A percentile compares a stretch with the other conserved stretches of the same genome.
These are phyloP conservation scores for Lagenaria siceraria DNA, from an alignment of 306 rosid genomes.

Conservation along the genomic window DNA sequence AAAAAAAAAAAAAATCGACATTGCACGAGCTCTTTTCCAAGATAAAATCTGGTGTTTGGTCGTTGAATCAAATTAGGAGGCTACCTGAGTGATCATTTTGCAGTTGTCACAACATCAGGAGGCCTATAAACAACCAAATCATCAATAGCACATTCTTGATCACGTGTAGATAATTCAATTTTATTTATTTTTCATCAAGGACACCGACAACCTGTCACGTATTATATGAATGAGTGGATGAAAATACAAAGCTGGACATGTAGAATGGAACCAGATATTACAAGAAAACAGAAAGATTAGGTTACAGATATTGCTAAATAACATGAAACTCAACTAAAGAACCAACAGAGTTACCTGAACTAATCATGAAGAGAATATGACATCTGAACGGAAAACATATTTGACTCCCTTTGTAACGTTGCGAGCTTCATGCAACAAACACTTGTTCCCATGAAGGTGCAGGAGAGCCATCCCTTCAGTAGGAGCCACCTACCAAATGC, in stretches of 20 bases:
- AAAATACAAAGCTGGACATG: background rate
- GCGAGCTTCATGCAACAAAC: conserved; percentile 90
- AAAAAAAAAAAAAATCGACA: background rate
- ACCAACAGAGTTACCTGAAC: background rate
- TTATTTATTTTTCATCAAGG: background rate
- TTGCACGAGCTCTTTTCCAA: background rate
- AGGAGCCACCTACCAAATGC: conserved; percentile 54
- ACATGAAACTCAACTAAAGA: background rate
- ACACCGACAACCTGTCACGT: background rate
- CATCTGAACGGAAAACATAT: conserved; percentile 79
- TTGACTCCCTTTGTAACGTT: conserved; percentile 73
- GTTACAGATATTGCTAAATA: background rate
- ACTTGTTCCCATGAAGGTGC: conserved; percentile 78
- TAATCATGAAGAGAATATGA: conserved; percentile 48
- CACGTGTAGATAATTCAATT: background rate
- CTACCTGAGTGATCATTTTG: background rate
- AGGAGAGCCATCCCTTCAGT: conserved; percentile 88
- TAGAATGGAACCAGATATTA: background rate
- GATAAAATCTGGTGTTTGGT: background rate
- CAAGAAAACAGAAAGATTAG: background rate
- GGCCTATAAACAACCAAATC: background rate
- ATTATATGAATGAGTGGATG: background rate
- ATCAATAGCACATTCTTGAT: background rate
- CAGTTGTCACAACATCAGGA: background rate
- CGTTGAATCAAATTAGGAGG: background rate